Base-by-base conservation (phyloP, 257 asterid genomes). In the Solanum phureja region DNA sequence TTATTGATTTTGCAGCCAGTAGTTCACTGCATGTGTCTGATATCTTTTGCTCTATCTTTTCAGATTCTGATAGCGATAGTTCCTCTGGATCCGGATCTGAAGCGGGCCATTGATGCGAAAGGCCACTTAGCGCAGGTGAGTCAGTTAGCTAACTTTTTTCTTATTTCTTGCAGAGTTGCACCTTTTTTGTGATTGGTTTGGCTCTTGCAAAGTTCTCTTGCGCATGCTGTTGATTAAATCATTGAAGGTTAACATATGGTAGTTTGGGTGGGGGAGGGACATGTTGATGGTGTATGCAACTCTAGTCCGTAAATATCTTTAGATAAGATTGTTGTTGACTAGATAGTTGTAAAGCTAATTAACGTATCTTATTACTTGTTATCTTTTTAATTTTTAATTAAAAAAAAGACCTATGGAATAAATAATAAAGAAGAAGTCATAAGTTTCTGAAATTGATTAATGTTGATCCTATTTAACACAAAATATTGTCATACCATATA, bases 51-150 rank as follows among this genome's bases (percentile, higher is more conserved):
- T n/a, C 87, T 27, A 11, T n/a, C 60, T 86, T 88, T 69, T 68
- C 92, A 94, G 96, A 92, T 89, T 91, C 94, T 3, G 96, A 92
- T 84, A 93, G 93, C n/a, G 95, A 90, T 66, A 91, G 94, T 83
- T 92, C 94, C 89, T 94, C 94, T 18, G 92, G 82, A 58, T 88
- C 89, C 77, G 94, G 91, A 83, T 91, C 94, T 12, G 94, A 93
- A 84, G 93, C 92, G 8, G 91, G 83, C 52, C 91, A 87, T 44
- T 93, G 94, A 88, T 92, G n/a, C 81, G 89, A 91, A 88, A 68
- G 86, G 38, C 34, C 37, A 23, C 56, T 33, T 86, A 10, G 85
- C 42, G 29, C 31, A 82, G 69, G 69, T 82, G 66, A 29, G 29
- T 18, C 85, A 27, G 85, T 18, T 82, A 49, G 69, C 68, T 49